These are phyloP conservation scores for Magnusiomyces tetraspermus DNA, from an alignment of 1,139 yeast species.

Conservation along the genomic window DNA sequence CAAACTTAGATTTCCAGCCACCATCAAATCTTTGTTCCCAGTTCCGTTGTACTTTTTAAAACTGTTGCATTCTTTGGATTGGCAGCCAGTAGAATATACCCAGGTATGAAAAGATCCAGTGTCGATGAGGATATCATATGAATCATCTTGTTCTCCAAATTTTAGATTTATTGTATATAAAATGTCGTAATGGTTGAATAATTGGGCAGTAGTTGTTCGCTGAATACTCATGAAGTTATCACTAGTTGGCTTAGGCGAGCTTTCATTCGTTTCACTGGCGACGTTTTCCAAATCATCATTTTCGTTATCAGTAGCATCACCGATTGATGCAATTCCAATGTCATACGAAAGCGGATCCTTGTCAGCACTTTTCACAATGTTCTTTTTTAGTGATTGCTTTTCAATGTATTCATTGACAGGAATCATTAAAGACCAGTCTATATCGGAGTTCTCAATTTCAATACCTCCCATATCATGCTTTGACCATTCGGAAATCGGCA, in stretches of 20 bases:
- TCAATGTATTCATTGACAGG: background rate
- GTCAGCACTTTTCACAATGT: background rate
- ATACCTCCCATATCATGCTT: too few species aligned
- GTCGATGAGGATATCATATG: conserved; percentile 47
- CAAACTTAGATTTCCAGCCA: conserved; percentile 20
- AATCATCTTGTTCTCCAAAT: conserved; percentile 19
- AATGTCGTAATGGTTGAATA: background rate
- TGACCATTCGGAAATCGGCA: too few species aligned
- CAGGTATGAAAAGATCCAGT: conserved; percentile 60
- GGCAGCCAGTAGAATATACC: conserved; percentile 50
- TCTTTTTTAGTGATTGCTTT: background rate
- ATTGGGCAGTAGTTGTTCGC: background rate
- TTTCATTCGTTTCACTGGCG: too few species aligned
- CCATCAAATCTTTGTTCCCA: conserved; percentile 30
- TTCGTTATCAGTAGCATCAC: background rate
- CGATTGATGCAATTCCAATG: background rate
- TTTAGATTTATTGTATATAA: conserved; percentile 26
- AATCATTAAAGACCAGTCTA: background rate
- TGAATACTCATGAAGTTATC: background rate
- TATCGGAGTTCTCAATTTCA: background rate
- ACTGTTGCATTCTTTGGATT: conserved; percentile 38
- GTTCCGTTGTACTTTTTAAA: background rate
- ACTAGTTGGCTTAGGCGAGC: background rate
- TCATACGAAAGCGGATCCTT: background rate
- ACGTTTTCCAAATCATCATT: background rate